These are phyloP conservation scores for Hydrangea macrophylla DNA, from an alignment of 148 eudicot genomes.

Conservation along the genomic window DNA sequence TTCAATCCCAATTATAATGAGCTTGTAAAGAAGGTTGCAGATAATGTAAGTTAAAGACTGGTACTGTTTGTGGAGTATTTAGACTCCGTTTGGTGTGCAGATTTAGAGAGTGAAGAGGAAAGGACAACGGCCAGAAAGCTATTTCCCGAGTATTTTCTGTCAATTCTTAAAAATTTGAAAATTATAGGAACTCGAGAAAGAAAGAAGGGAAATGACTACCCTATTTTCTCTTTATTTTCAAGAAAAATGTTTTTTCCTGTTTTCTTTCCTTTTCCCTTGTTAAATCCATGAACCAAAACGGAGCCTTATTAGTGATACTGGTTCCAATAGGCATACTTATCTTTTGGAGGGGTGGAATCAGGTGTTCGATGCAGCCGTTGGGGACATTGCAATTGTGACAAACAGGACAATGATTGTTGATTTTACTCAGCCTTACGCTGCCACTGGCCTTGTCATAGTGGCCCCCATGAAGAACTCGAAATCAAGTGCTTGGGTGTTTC, in stretches of 20 bases:
- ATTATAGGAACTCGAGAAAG: too few relatives aligned
- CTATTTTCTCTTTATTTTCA: too few relatives aligned
- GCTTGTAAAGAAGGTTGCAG: constrained; percentile 28
- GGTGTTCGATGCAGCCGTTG: constrained; percentile 47
- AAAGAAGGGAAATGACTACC: too few relatives aligned
- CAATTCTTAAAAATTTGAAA: too few relatives aligned
- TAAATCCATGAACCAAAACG: too few relatives aligned
- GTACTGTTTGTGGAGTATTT: too few relatives aligned
- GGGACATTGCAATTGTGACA: constrained; percentile 45
- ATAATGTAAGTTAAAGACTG: constrained; percentile 29
- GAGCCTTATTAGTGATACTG: not conserved
- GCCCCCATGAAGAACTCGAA: constrained; percentile 26
- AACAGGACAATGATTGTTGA: constrained; percentile 43
- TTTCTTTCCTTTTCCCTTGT: too few relatives aligned
- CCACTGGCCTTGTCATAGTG: constrained; percentile 41
- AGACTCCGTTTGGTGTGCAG: too few relatives aligned
- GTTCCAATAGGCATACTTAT: not conserved
- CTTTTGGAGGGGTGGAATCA: constrained; percentile 4
- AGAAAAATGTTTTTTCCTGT: too few relatives aligned
- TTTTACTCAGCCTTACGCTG: constrained; percentile 44
- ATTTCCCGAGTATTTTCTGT: too few relatives aligned
- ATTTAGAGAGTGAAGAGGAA: too few relatives aligned
- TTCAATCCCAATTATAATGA: constrained; percentile 27
- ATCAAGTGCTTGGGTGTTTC: constrained; percentile 40
- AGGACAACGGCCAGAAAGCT: too few relatives aligned